A percentile compares a stretch with the other conserved stretches of the same genome.
Evolutionary conservation across 1,284 basidiomycete species (phyloP).

Genomic region (Cronartium ribicola): DNA sequence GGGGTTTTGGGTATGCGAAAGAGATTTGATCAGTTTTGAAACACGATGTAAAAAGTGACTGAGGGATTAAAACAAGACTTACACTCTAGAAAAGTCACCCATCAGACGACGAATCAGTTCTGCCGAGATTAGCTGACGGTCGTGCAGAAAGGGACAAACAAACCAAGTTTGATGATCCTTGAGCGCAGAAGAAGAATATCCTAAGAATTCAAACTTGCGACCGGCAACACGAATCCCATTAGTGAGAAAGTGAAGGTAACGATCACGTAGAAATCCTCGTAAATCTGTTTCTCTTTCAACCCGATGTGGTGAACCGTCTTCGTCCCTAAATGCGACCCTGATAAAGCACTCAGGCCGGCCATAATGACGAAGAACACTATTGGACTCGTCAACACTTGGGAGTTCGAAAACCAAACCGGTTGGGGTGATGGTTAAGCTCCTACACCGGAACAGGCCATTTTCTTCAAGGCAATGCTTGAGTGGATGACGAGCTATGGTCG

Average conservation of each 20-base stretch:
- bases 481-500: slow-evolving; percentile 5
- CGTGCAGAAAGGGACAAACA: slow-evolving; percentile 61
- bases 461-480: neutral
- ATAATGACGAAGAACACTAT: slow-evolving; percentile 61
- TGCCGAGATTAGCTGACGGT: slow-evolving; percentile 54
- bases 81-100: slow-evolving; percentile 44
- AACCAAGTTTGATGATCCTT: slow-evolving; percentile 74
- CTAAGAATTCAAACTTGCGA: slow-evolving; percentile 65
- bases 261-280: slow-evolving; percentile 58
- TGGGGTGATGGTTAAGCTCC: slow-evolving; percentile 63
- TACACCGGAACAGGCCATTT: slow-evolving; percentile 33
- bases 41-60: neutral
- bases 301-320: slow-evolving; percentile 64
- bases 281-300: slow-evolving; percentile 66
- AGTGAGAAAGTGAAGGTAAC: slow-evolving; percentile 65
- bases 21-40: neutral
- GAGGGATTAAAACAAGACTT: neutral
- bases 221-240: slow-evolving; percentile 65
- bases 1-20: no score
- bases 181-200: slow-evolving; percentile 67
- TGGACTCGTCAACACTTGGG: slow-evolving; percentile 65
- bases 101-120: slow-evolving; percentile 43
- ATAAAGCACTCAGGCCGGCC: slow-evolving; percentile 58
- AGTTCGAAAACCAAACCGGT: slow-evolving; percentile 67
- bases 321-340: slow-evolving; percentile 72